phyloP scores from a whole-genome alignment of 306 rosid species.

The Rosa rugosa region DNA sequence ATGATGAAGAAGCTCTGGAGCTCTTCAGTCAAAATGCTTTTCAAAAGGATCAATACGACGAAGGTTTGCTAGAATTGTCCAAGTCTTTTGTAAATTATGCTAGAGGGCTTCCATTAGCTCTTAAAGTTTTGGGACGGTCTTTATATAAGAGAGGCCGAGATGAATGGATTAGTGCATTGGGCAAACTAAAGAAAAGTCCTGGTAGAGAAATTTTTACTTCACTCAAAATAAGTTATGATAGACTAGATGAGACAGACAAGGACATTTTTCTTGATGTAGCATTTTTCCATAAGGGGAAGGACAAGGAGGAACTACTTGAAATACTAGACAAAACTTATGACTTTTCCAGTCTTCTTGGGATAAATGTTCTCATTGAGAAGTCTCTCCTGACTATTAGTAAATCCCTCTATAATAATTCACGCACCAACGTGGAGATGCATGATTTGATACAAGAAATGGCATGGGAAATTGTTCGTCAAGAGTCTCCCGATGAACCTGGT shows the following conservation, averaged over 20 bases:
- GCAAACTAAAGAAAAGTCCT: conserved; percentile 20
- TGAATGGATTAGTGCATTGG: conserved; percentile 33
- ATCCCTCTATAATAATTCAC: too few relatives aligned
- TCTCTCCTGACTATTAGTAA: too few relatives aligned
- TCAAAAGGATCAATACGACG: too few relatives aligned
- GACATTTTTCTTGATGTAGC: conserved; percentile 31
- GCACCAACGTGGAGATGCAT: too few relatives aligned
- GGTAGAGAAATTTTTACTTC: conserved; percentile 11
- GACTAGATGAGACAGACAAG: conserved; percentile 24
- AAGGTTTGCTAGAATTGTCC: background rate
- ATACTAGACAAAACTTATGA: conserved; percentile 23
- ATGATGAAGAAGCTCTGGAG: background rate
- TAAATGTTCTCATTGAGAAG: conserved; percentile 8
- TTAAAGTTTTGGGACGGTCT: conserved; percentile 30
- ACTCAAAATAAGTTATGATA: conserved; percentile 39
- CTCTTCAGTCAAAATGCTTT: conserved; percentile 6
- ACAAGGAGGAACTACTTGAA: conserved; percentile 4
- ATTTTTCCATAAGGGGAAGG: conserved; percentile 46
- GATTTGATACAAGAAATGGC: too few relatives aligned
- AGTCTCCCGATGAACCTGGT: too few relatives aligned
- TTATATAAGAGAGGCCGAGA: conserved; percentile 23
- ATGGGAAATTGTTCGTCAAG: too few relatives aligned
- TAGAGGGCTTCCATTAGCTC: conserved; percentile 35
- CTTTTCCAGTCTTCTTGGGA: conserved; percentile 17
- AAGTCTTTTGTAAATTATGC: background rate